Base-by-base conservation (phyloP, 192 early-diverging fungal species). In the Entomortierella lignicola region DNA sequence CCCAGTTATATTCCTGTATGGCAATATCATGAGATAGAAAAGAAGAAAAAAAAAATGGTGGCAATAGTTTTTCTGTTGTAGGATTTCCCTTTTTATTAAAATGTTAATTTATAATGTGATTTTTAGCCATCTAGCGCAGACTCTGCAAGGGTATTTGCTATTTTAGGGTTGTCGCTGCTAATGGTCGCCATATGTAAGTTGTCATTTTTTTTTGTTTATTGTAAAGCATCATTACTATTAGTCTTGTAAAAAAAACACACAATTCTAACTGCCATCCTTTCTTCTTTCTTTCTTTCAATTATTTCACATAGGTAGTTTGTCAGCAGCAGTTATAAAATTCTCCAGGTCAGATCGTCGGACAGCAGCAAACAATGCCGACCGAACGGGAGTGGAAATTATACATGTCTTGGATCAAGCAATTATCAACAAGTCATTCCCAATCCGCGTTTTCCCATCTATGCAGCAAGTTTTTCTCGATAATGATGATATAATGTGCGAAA, bases 361-460 rank as follows among this genome's bases (percentile, higher is more conserved):
- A 7, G 48, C 55, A 3, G 34, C 43, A 15, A 20, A 39, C 4
- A n/a, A n/a, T n/a, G 37, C 50, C 15, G 66, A 63, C 20, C 50
- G 25, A 12, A 15, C 2, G 4, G 15, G 12, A 47, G 15, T 20
- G 6, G 65, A 63, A 34, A 77, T 63, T 18, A 23, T 29, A 8
- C 23, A 11, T n/a, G 50, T 70, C 26, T 48, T 70, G 11, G 26
- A 65, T 20, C 75, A 79, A 32, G 18, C n/a, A 2, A 60, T 58
- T 17, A 70, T 79, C 56, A 66, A 79, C 29, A 69, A 30, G 8
- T 30, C 43, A 26, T 70, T 79, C 21, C 63, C 66, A 0, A 70
- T 70, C 37, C 75, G 75, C 10, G 26, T 79, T 32, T 79, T 60
- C 10, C 75, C 67, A 15, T 77, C 66, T 17, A 32, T 42, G 1